These are phyloP conservation scores for Botrytis paeoniae DNA, from an alignment of 2,329 filamentous ascomycete genomes.

Conservation along the genomic window DNA sequence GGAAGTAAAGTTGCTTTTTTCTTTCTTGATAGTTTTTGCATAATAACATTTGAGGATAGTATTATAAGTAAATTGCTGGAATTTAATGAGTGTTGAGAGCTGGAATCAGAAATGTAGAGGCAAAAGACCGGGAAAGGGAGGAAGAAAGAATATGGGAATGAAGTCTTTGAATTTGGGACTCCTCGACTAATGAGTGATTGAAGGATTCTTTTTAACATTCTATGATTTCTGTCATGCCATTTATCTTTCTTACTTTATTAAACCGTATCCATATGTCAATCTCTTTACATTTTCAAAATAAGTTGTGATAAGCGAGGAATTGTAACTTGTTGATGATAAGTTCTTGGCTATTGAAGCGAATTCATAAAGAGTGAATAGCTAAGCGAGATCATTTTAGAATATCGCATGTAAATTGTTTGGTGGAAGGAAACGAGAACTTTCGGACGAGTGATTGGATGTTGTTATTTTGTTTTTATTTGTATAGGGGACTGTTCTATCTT, in stretches of 20 bases:
- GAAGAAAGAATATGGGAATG: fast-evolving
- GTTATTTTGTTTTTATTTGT: not conserved
- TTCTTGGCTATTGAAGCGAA: not conserved
- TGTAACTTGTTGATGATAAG: not conserved
- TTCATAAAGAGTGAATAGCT: not conserved
- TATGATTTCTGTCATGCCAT: too few relatives aligned
- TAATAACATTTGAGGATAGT: too few relatives aligned
- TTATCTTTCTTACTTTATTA: too few relatives aligned
- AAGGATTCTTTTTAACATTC: fast-evolving
- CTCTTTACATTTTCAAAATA: fast-evolving
- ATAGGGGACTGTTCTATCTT: not conserved
- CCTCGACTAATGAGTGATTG: fast-evolving
- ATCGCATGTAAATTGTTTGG: not conserved
- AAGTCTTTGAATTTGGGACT: too few relatives aligned
- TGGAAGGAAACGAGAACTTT: not conserved
- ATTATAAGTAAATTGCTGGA: too few relatives aligned
- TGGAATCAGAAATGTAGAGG: too few relatives aligned
- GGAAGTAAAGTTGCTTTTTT: too few relatives aligned
- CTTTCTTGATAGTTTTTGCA: too few relatives aligned
- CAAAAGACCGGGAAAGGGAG: too few relatives aligned
- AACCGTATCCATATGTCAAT: too few relatives aligned
- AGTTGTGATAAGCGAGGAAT: not conserved
- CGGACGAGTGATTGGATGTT: not conserved
- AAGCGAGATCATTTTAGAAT: not conserved
- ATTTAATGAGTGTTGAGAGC: too few relatives aligned